Evolutionary conservation across 345 rosid species (phyloP).

Genomic region (Mangifera indica): DNA sequence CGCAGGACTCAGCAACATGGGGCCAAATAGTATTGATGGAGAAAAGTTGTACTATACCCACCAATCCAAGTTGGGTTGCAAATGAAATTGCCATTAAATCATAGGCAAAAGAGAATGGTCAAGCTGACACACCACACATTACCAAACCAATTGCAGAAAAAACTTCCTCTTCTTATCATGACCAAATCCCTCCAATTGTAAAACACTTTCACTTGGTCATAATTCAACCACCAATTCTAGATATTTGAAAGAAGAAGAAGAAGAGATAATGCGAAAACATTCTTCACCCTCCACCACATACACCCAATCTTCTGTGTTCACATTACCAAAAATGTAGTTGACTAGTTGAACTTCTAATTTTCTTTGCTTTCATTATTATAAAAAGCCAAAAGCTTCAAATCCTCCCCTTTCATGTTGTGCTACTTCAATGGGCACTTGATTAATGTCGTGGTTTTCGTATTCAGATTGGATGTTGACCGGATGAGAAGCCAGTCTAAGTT

Average conservation of each 20-base stretch:
- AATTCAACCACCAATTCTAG: background rate
- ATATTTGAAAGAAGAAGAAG: background rate
- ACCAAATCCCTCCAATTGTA: background rate
- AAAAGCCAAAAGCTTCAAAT: background rate
- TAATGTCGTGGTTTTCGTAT: no score
- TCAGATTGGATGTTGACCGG: no score
- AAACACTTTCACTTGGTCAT: background rate
- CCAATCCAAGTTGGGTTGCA: background rate
- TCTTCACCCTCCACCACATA: slow-evolving; percentile 13
- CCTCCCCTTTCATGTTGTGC: background rate
- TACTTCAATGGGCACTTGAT: background rate
- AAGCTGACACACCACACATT: background rate
- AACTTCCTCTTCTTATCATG: background rate
- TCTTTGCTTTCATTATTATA: background rate
- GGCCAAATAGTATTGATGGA: background rate
- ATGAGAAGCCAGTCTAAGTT: no score
- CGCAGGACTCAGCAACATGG: background rate
- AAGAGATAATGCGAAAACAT: background rate
- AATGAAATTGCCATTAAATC: background rate
- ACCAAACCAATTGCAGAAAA: slow-evolving; percentile 5
- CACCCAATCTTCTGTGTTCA: background rate
- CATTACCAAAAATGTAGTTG: background rate
- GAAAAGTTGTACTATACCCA: background rate
- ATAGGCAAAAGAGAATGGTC: background rate
- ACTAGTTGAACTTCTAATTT: background rate